Percentiles rank a stretch among this genome's conserved stretches.
These are phyloP conservation scores for Backusella westeae DNA, from an alignment of 192 early-diverging fungal species.

Conservation along the genomic window DNA sequence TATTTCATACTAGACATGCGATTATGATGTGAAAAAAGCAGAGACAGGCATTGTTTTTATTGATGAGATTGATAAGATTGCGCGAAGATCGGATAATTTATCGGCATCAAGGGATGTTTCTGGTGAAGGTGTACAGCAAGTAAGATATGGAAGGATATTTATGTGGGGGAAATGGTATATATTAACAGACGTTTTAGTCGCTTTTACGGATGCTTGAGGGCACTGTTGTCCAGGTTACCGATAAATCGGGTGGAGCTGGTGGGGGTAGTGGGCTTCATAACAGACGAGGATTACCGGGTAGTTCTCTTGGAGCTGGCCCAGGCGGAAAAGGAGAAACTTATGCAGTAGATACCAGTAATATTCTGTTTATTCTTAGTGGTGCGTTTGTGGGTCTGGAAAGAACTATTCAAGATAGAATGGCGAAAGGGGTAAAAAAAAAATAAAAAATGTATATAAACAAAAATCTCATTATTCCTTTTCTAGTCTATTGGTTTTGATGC, in stretches of 20 bases:
- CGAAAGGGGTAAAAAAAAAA: conserved; percentile 53
- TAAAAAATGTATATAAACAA: background rate
- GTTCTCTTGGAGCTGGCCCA: background rate
- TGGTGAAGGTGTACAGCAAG: conserved; percentile 89
- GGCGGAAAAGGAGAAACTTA: conserved; percentile 73
- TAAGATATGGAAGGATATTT: background rate
- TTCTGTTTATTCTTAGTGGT: conserved; percentile 84
- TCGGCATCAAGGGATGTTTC: conserved; percentile 82
- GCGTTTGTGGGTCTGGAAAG: conserved; percentile 87
- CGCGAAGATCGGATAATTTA: conserved; percentile 69
- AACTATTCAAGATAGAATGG: conserved; percentile 72
- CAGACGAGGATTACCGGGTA: background rate
- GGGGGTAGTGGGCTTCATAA: background rate
- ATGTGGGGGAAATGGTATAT: background rate
- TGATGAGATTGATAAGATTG: conserved; percentile 92
- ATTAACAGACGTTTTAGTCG: conserved; percentile 9
- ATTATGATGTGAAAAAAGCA: conserved; percentile 82
- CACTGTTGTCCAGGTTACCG: conserved; percentile 81
- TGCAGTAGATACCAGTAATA: conserved; percentile 86
- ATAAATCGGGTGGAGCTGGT: conserved; percentile 66
- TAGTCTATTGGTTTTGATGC: conserved; percentile 78
- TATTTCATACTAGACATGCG: conserved; percentile 54
- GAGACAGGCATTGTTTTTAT: conserved; percentile 88
- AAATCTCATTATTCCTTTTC: background rate
- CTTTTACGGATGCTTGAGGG: conserved; percentile 86